These are phyloP conservation scores for Grigorovia yakushimaensis DNA, from an alignment of 805 yeast species.

Conservation along the genomic window DNA sequence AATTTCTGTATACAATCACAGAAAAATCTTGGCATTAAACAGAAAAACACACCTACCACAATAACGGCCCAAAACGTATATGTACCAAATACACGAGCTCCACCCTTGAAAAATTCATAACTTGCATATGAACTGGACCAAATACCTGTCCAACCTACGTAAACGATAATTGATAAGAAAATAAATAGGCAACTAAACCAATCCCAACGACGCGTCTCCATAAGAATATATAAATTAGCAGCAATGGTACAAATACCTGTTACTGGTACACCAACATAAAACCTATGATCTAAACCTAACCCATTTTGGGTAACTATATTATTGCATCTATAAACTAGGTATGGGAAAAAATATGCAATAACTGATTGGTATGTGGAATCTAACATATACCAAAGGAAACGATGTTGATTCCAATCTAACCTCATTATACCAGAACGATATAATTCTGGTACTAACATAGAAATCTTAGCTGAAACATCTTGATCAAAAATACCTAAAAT, in stretches of 20 bases:
- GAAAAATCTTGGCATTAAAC: conserved; percentile 60
- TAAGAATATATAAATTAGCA: conserved; percentile 54
- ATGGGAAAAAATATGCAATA: conserved; percentile 67
- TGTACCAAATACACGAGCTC: conserved; percentile 53
- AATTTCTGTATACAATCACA: conserved; percentile 45
- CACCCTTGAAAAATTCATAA: conserved; percentile 60
- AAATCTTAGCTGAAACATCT: conserved; percentile 62
- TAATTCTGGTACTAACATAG: conserved; percentile 63
- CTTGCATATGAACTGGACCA: conserved; percentile 54
- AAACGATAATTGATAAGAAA: conserved; percentile 45
- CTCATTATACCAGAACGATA: conserved; percentile 66
- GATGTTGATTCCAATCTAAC: conserved; percentile 59
- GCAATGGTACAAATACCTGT: conserved; percentile 58
- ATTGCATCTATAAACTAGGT: conserved; percentile 37
- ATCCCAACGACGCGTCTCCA: conserved; percentile 76
- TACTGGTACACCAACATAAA: conserved; percentile 60
- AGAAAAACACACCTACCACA: conserved; percentile 50
- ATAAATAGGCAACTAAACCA: conserved; percentile 55
- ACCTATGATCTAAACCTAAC: conserved; percentile 58
- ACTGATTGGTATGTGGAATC: conserved; percentile 77
- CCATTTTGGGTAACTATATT: conserved; percentile 44
- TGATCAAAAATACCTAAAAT: conserved; percentile 73
- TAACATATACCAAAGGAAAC: conserved; percentile 63
- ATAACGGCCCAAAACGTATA: conserved; percentile 59
- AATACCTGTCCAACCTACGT: conserved; percentile 73